Conservation (phyloP, 164 flowering plant species). For the Nymphaea colorata region DNA sequence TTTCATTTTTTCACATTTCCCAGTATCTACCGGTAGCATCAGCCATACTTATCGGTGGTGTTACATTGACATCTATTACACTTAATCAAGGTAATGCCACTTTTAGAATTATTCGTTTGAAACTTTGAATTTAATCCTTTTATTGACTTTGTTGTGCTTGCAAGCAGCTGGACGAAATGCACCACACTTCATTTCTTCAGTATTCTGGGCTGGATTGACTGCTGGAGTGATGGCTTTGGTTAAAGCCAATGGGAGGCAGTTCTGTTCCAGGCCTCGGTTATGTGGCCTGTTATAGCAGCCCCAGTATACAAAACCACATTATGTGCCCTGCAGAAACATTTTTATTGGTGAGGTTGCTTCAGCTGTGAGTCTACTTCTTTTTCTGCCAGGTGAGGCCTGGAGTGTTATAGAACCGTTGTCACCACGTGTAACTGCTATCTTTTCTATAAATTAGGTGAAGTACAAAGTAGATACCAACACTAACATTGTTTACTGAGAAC, state of each 20-base stretch:
- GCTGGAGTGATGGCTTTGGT: conserved; percentile 76
- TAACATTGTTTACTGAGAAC: too few species aligned
- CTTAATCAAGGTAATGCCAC: conserved; percentile 56
- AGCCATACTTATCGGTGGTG: conserved; percentile 68
- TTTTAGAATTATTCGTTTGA: background rate
- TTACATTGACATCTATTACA: conserved; percentile 69
- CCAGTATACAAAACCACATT: background rate
- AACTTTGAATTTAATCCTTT: background rate
- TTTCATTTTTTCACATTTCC: background rate
- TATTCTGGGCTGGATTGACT: conserved; percentile 68
- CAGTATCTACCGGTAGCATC: conserved; percentile 96
- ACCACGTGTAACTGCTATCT: too few species aligned
- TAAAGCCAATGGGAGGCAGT: conserved; percentile 84
- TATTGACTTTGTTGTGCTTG: background rate
- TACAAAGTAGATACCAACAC: too few species aligned
- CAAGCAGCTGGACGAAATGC: conserved; percentile 59
- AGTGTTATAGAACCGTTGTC: too few species aligned
- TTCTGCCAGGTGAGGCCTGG: too few species aligned
- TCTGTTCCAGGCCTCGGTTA: conserved; percentile 86
- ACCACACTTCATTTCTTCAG: conserved; percentile 45
- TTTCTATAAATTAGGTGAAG: too few species aligned
- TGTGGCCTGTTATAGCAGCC: conserved; percentile 47
- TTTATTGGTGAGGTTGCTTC: too few species aligned
- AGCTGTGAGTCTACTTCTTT: too few species aligned
- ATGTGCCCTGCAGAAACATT: too few species aligned